phyloP scores from a whole-genome alignment of 139 green algal genomes.

The Coelastrella sp. region DNA sequence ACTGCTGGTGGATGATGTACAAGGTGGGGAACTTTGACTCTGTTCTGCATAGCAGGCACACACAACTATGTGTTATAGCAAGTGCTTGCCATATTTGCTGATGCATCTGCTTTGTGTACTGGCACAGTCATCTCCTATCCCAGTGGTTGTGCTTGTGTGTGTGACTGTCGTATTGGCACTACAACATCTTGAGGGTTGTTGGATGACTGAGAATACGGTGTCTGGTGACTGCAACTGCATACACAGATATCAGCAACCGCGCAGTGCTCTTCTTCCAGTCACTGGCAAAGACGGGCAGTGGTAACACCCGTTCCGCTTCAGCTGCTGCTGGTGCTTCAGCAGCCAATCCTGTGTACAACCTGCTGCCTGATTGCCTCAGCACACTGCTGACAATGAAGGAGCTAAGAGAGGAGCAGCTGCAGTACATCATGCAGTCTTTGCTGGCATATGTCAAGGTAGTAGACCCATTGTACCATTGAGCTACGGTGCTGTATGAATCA shows the following conservation, averaged over 20 bases:
- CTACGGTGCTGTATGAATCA: not conserved
- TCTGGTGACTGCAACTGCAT: not conserved
- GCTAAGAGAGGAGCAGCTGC: slow-evolving; percentile 67
- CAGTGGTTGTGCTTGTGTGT: no score
- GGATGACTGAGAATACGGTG: no score
- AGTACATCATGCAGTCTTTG: slow-evolving; percentile 80
- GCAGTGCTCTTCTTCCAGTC: slow-evolving; percentile 49
- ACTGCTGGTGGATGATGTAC: slow-evolving; percentile 70
- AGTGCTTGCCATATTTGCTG: no score
- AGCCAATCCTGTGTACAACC: slow-evolving; percentile 91
- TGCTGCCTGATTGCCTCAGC: slow-evolving; percentile 94
- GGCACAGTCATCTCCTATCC: no score
- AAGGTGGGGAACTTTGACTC: not conserved
- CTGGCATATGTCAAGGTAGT: slow-evolving; percentile 86
- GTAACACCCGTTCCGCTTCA: slow-evolving; percentile 4
- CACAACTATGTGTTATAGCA: no score
- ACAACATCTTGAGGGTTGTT: no score
- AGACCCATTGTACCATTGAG: no score
- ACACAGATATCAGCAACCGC: slow-evolving; percentile 11
- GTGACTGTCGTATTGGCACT: no score
- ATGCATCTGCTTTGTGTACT: no score
- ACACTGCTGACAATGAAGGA: slow-evolving; percentile 58
- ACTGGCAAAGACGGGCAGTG: slow-evolving; percentile 49
- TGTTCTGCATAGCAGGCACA: no score
- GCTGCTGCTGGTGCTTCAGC: slow-evolving; percentile 42